Conservation (phyloP, 2,329 filamentous ascomycete species). For the Fusarium subtropicale region DNA sequence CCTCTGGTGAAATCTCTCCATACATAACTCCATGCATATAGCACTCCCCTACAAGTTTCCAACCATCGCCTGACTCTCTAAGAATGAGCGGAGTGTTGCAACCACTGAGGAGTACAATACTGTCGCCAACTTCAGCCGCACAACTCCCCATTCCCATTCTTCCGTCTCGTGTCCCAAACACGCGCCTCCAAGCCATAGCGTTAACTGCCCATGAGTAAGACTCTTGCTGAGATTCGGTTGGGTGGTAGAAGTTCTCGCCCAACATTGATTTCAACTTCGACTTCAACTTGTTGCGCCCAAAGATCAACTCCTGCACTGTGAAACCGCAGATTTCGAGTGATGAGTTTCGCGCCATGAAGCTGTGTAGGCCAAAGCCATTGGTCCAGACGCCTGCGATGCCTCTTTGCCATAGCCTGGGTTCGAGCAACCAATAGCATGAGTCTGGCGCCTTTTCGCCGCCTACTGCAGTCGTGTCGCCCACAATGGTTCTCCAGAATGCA, state of each 20-base stretch:
- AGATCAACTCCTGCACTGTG: neutral
- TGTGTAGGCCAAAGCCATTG: neutral
- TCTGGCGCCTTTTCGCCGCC: neutral
- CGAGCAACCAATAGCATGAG: neutral
- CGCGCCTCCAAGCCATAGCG: neutral
- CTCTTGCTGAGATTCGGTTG: neutral
- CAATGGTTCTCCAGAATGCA: slow-evolving; percentile 8
- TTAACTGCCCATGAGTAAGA: slow-evolving; percentile 5
- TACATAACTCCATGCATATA: slow-evolving; percentile 25
- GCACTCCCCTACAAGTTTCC: slow-evolving; percentile 8
- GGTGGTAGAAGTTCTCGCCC: neutral
- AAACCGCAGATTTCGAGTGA: neutral
- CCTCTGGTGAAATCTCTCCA: neutral
- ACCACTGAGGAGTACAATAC: neutral
- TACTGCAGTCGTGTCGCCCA: neutral
- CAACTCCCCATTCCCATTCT: slow-evolving; percentile 12
- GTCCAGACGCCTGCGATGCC: neutral
- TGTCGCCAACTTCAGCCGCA: neutral
- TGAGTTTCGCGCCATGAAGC: slow-evolving; percentile 2
- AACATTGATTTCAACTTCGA: neutral
- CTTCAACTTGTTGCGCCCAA: neutral
- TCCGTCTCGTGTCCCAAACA: neutral
- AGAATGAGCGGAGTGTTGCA: slow-evolving; percentile 1
- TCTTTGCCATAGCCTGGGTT: neutral
- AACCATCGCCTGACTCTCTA: rapidly evolving